Percentiles rank a stretch among this genome's conserved stretches.
These are phyloP conservation scores for Theileria parva DNA, from an alignment of 169 alveolate species.

Conservation along the genomic window DNA sequence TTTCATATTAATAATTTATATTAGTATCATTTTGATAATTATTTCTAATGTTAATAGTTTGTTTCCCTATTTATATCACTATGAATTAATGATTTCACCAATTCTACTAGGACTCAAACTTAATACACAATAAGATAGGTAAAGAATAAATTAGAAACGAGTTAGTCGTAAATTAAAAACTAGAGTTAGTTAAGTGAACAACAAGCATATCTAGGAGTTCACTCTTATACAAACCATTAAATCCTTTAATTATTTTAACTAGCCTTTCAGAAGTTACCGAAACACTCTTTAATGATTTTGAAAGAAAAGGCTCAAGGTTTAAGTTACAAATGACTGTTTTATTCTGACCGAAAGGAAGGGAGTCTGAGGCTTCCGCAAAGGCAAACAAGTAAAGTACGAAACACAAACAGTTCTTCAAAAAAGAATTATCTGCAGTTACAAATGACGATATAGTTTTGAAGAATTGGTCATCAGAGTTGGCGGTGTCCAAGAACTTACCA, in stretches of 20 bases:
- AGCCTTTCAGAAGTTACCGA: neutral
- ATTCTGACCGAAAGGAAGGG: neutral
- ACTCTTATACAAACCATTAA: neutral
- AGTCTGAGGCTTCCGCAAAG: slow-evolving; percentile 13
- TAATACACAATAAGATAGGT: too few relatives aligned
- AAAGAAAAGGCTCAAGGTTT: neutral
- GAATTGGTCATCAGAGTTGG: neutral
- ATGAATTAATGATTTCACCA: neutral
- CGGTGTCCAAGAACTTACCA: neutral
- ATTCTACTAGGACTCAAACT: too few relatives aligned
- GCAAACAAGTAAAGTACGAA: slow-evolving; percentile 22
- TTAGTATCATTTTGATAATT: too few relatives aligned
- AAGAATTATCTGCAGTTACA: too few relatives aligned
- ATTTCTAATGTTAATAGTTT: too few relatives aligned
- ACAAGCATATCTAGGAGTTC: neutral
- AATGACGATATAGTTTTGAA: neutral
- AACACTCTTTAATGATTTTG: neutral
- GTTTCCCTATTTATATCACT: too few relatives aligned
- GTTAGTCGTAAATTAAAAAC: too few relatives aligned
- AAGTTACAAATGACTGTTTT: neutral
- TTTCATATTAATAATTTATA: too few relatives aligned
- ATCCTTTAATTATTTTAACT: neutral
- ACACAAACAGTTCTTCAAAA: neutral
- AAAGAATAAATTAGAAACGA: neutral
- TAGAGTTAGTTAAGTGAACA: neutral